Conservation (phyloP, 495 filamentous ascomycete genomes). For the Rostrohypoxylon terebratum region DNA sequence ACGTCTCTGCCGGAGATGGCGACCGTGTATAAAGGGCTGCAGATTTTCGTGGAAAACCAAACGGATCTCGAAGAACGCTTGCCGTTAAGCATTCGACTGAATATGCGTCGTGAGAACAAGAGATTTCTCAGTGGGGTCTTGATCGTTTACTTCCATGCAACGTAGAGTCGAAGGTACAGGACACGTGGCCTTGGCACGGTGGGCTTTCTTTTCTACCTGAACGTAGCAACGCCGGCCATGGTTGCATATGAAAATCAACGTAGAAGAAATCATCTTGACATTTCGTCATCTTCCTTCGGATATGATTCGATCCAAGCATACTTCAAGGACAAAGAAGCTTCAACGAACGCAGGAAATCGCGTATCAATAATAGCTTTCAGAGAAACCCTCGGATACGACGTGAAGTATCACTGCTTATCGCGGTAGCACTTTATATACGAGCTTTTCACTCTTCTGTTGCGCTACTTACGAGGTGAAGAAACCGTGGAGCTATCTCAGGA, state of each 20-base stretch:
- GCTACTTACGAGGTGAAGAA: background rate
- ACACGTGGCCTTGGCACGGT: background rate
- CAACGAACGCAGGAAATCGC: background rate
- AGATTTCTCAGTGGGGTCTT: background rate
- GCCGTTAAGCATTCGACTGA: background rate
- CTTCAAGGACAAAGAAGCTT: background rate
- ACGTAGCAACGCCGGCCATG: background rate
- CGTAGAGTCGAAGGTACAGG: background rate
- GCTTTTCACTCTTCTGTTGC: background rate
- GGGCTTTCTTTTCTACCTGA: background rate
- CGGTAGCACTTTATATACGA: background rate
- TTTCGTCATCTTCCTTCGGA: background rate
- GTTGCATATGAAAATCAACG: background rate
- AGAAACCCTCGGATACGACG: background rate
- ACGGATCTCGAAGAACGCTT: background rate
- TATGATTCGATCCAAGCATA: background rate
- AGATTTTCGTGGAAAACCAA: background rate
- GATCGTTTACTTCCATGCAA: too few relatives aligned
- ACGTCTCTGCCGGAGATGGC: background rate
- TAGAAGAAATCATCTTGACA: background rate
- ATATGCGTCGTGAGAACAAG: background rate
- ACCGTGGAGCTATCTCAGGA: background rate
- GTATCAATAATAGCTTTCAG: background rate
- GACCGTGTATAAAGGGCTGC: background rate
- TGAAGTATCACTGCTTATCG: background rate